Conservation (phyloP, 2,329 filamentous ascomycete species). For the Fusarium caatingaense region DNA sequence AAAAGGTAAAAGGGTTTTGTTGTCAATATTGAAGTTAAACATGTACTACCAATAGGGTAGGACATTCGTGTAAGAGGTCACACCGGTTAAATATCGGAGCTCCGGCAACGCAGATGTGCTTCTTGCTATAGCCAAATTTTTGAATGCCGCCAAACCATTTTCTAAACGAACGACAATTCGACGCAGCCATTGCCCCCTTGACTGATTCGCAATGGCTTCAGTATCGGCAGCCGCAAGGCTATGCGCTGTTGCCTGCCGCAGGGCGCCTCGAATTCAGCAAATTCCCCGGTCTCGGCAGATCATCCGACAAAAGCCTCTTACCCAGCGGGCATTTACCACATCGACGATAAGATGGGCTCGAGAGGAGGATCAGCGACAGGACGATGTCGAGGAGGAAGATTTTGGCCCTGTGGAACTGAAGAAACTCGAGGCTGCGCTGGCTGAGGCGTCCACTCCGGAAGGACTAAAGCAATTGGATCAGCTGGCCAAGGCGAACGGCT, state of each 20-base stretch:
- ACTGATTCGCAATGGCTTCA: conserved; percentile 53
- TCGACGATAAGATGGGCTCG: conserved; percentile 47
- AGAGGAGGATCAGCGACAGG: conserved; percentile 32
- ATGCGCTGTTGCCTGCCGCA: conserved; percentile 51
- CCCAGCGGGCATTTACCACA: conserved; percentile 49
- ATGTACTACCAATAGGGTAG: conserved; percentile 15
- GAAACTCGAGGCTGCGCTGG: conserved; percentile 47
- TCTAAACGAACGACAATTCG: conserved; percentile 35
- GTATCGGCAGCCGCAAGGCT: conserved; percentile 54
- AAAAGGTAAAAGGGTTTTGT: neutral
- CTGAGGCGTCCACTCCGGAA: conserved; percentile 49
- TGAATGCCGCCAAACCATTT: conserved; percentile 42
- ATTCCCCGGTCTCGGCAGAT: conserved; percentile 43
- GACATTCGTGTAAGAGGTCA: conserved; percentile 20
- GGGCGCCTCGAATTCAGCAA: conserved; percentile 42
- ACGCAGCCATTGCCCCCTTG: conserved; percentile 40
- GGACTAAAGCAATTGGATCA: conserved; percentile 51
- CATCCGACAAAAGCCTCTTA: conserved; percentile 33
- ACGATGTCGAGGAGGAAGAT: conserved; percentile 44
- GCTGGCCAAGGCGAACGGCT: conserved; percentile 52
- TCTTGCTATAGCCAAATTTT: conserved; percentile 48
- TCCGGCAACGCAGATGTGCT: conserved; percentile 10
- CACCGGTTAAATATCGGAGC: conserved; percentile 45
- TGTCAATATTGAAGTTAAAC: conserved; percentile 1
- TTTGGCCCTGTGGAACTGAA: conserved; percentile 47